Conservation (phyloP, 2,329 filamentous ascomycete species). For the Paecilomyces dactylethromorphus region DNA sequence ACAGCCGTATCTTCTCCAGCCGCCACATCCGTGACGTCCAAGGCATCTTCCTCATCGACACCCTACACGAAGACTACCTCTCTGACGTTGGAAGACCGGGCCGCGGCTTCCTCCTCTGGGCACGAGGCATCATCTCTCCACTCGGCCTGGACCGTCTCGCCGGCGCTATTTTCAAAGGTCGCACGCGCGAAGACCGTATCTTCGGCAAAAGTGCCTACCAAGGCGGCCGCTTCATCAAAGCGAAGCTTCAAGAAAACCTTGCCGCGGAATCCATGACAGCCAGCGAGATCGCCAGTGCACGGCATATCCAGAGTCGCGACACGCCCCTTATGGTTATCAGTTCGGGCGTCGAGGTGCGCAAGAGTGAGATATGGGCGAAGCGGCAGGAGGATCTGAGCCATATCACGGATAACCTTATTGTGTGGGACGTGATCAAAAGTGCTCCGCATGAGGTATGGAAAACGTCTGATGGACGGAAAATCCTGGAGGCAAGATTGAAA, state of each 20-base stretch:
- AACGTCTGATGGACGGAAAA: slow-evolving; percentile 61
- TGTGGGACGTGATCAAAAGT: slow-evolving; percentile 80
- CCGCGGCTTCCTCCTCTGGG: slow-evolving; percentile 79
- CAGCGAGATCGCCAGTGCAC: slow-evolving; percentile 71
- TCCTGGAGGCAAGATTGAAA: slow-evolving; percentile 72
- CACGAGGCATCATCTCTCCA: slow-evolving; percentile 76
- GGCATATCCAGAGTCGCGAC: slow-evolving; percentile 69
- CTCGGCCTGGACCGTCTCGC: slow-evolving; percentile 75
- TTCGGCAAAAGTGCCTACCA: slow-evolving; percentile 76
- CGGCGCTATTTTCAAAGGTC: slow-evolving; percentile 75
- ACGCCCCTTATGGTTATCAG: slow-evolving; percentile 76
- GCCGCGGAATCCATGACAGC: slow-evolving; percentile 78
- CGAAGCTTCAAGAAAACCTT: slow-evolving; percentile 85
- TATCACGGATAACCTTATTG: slow-evolving; percentile 69
- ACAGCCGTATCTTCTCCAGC: slow-evolving; percentile 84
- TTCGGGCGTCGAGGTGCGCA: slow-evolving; percentile 65
- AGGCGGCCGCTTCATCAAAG: slow-evolving; percentile 76
- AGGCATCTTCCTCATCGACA: slow-evolving; percentile 79
- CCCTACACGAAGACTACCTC: slow-evolving; percentile 81
- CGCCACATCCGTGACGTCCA: slow-evolving; percentile 68
- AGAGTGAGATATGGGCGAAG: slow-evolving; percentile 66
- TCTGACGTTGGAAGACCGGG: slow-evolving; percentile 56
- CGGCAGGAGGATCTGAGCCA: slow-evolving; percentile 79
- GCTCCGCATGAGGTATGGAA: slow-evolving; percentile 85
- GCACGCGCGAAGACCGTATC: slow-evolving; percentile 73